Evolutionary conservation across 2,329 filamentous ascomycete species (phyloP), one percentile per base, ranked within the genome.

Genomic region (Metarhizium sp.): DNA sequence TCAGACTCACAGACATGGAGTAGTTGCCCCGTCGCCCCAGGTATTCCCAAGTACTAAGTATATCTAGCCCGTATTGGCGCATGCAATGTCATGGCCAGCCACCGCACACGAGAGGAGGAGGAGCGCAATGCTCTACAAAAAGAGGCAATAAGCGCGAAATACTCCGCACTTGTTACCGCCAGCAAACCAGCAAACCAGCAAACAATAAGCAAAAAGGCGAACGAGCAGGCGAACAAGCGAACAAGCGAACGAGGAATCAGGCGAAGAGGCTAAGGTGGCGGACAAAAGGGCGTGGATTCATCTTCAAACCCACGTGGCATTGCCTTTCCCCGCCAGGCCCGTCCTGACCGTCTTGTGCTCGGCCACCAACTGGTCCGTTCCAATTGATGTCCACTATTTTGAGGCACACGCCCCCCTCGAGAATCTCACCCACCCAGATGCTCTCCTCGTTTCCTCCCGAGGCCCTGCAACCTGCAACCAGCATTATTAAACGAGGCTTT

Each of bases 251-350:
- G 6, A 13, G 34, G 16, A 43, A 43, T 3, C 16, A 43, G 40
- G 13, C 2, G 14, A 13, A 46, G 43, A 11, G 20, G 43, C 43
- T n/a, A 13, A 16, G 29, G 36, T 36, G 29, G 7, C 45, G 14
- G 45, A 16, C 46, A 20, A 4, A 50, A 51, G 18, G 50, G 38
- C 18, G 14, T 29, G 43, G 18, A 38, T 42, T 42, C 55, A 57
- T 54, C 56, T 55, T 58, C 53, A 50, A 55, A 50, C 49, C 54
- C 58, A 60, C 58, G 58, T 60, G 58, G 58, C 57, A 56, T 60
- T 57, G 34, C 50, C 8, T 53, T 59, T 55, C 55, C 54, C 49
- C 51, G 14, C 13, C 34, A 36, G 7, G 34, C 7, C 34, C 34
- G 13, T 36, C 34, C 34, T 13, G 34, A 36, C 8, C 30, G 25